Conservation (phyloP, 768 basidiomycete species). For the Tylopilus balloui region DNA sequence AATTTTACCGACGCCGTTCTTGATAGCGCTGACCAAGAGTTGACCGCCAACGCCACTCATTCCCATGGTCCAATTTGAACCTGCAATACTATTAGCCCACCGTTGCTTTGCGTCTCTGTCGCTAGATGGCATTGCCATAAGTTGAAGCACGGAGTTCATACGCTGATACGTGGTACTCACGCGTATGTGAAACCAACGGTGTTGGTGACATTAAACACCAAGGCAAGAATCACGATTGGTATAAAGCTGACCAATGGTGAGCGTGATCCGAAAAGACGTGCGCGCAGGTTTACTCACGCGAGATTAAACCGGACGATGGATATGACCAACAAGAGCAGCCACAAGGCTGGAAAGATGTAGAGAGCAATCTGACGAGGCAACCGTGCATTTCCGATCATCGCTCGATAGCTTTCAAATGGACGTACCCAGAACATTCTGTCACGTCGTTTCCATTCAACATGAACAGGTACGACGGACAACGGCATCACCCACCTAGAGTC, state of each 20-base stretch:
- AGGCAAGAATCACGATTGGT: conserved; percentile 89
- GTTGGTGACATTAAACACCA: conserved; percentile 95
- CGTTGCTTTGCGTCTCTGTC: conserved; percentile 91
- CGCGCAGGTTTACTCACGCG: conserved; percentile 50
- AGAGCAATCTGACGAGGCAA: conserved; percentile 62
- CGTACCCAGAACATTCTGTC: conserved; percentile 89
- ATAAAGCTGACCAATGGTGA: conserved; percentile 59
- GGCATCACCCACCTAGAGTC: conserved; percentile 68
- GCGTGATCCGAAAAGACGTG: conserved; percentile 5
- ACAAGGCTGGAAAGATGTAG: conserved; percentile 84
- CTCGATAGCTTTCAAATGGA: conserved; percentile 10
- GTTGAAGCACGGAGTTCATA: background rate
- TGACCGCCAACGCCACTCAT: conserved; percentile 83
- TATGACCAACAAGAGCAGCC: conserved; percentile 83
- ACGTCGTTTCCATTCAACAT: conserved; percentile 5
- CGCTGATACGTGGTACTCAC: conserved; percentile 40
- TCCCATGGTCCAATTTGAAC: conserved; percentile 68
- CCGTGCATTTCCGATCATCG: conserved; percentile 14
- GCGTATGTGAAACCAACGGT: conserved; percentile 96
- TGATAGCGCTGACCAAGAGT: conserved; percentile 75
- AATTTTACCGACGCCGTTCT: conserved; percentile 73
- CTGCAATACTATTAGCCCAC: conserved; percentile 76
- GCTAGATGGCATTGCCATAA: conserved; percentile 34
- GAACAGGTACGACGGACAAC: background rate
- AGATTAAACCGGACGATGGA: conserved; percentile 86